A percentile compares a stretch with the other conserved stretches of the same genome.
These are phyloP conservation scores for Phyllosticta ampelicida DNA, from an alignment of 2,329 filamentous ascomycete genomes.

Conservation along the genomic window DNA sequence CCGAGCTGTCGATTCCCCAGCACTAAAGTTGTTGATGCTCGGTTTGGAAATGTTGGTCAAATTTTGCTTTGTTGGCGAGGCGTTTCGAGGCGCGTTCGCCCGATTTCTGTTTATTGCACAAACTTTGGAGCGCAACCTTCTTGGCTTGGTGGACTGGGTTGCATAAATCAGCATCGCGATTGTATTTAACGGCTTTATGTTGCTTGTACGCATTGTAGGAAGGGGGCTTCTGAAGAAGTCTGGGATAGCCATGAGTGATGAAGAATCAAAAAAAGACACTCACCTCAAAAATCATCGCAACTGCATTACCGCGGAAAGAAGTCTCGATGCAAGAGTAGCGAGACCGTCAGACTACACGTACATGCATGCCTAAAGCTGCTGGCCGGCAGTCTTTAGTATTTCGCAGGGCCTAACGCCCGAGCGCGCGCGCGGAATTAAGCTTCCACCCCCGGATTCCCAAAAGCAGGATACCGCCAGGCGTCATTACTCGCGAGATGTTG, in stretches of 20 bases:
- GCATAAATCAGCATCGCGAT: not conserved
- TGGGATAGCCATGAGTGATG: not conserved
- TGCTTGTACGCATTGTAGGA: not conserved
- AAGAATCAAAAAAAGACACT: not conserved
- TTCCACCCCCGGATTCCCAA: not conserved
- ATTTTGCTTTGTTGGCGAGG: not conserved
- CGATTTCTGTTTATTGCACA: not conserved
- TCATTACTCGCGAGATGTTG: not conserved
- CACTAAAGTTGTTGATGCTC: not conserved
- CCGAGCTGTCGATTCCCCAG: not conserved
- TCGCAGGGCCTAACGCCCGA: not conserved
- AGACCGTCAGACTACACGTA: not conserved
- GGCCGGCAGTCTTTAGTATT: not conserved
- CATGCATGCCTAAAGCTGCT: not conserved
- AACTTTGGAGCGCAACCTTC: not conserved
- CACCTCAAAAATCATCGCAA: not conserved
- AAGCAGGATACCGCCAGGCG: not conserved
- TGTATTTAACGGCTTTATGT: not conserved
- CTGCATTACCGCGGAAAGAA: not conserved
- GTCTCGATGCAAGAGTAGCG: not conserved
- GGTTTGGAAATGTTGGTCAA: not conserved
- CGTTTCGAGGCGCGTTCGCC: not conserved
- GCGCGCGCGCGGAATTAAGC: not conserved
- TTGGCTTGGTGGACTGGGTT: not conserved
- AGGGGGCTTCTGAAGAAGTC: not conserved